Evolutionary conservation across 176 grass and related monocot species (phyloP).

Genomic region (Musa troglodytarum): DNA sequence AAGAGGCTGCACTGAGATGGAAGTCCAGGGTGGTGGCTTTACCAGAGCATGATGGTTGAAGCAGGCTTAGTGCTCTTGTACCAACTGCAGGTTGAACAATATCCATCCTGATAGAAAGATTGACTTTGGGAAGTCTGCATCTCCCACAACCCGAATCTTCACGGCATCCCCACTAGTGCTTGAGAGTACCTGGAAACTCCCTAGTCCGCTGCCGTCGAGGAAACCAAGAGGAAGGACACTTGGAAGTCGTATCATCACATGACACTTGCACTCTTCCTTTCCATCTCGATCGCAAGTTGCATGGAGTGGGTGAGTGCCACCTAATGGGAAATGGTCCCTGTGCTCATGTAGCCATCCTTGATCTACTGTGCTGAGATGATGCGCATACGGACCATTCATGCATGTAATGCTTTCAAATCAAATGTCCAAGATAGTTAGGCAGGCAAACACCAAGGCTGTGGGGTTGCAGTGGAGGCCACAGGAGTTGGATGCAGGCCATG

Average conservation of each 20-base stretch:
- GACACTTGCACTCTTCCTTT: background rate
- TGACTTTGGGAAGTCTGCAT: background rate
- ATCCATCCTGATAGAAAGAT: background rate
- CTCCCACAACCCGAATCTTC: background rate
- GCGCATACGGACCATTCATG: too few species aligned
- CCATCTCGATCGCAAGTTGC: background rate
- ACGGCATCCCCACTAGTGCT: background rate
- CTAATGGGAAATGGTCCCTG: background rate
- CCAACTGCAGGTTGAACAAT: constrained; percentile 21
- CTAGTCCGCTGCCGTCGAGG: background rate
- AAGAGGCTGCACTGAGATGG: background rate
- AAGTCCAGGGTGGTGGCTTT: background rate
- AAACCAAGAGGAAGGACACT: background rate
- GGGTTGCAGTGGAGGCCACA: background rate
- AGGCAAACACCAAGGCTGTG: background rate
- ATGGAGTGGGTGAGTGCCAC: background rate
- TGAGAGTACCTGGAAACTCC: background rate
- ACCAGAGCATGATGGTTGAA: background rate
- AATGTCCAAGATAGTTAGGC: background rate
- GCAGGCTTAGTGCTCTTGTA: constrained; percentile 23
- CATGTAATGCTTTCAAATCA: background rate
- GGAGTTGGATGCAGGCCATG: background rate
- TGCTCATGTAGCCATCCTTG: background rate
- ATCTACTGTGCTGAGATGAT: background rate
- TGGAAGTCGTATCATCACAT: background rate